Evolutionary conservation across 2,329 filamentous ascomycete species (phyloP), one percentile per base, ranked within the genome.

Genomic region (Rutstroemia sp.): DNA sequence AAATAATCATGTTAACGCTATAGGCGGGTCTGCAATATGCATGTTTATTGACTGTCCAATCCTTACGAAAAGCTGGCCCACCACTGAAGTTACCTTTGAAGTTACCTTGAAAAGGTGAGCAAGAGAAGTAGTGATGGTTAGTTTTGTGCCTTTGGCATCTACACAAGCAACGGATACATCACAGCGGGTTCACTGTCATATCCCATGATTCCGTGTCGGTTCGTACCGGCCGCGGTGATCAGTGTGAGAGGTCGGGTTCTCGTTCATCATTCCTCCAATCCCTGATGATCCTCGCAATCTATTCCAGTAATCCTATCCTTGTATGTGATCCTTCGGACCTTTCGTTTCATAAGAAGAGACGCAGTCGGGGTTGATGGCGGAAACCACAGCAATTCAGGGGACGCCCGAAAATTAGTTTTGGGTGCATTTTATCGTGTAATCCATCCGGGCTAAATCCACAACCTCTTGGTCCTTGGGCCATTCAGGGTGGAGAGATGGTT

Each of bases 331-430:
- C 38, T 54, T 65, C 61, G 64, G 63, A 63, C 60, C 30, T 23
- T 57, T 63, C 63, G 65, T 68, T 67, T 68, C 65, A 67, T 61
- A 61, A 59, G 64, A 58, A 64, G 60, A 61, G 61, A 60, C 52
- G 57, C 17, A 23, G 19, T 17, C 62, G 60, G 54, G 37, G 27
- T 25, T 49, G 52, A 50, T 42, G 47, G 53, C 23, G 25, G 27
- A 30, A n/a, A 49, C 10, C 12, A 25, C 38, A 21, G 21, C 21
- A 30, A 34, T 30, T 55, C 52, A 55, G 53, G 46, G 46, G 51
- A 42, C 30, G 17, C 23, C 46, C 53, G 46, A 50, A 37, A 25
- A 9, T 30, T 51, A 19, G n/a, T 19, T 47, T 46, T 51, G 27
- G 19, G 19, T 57, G 9, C 48, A 57, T 57, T 46, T 57, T 54